Evolutionary conservation across 2,329 filamentous ascomycete genomes (phyloP).

Genomic region (Aspergillus flavus): DNA sequence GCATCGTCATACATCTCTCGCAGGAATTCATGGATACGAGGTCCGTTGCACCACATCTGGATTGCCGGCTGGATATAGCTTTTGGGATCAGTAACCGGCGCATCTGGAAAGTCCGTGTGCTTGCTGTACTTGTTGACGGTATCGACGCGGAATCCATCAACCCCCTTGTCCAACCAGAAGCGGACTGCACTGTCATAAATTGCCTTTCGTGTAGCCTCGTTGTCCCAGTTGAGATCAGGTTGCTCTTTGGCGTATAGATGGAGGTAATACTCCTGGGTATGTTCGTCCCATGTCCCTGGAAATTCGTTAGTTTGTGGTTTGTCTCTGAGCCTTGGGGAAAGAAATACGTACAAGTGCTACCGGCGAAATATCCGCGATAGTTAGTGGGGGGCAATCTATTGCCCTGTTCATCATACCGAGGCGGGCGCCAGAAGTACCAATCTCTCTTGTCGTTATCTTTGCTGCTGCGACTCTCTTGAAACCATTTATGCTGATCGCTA

Average conservation of each 20-base stretch:
- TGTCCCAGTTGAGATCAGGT: constrained; percentile 80
- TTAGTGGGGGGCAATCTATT: constrained; percentile 69
- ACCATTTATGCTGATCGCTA: constrained; percentile 69
- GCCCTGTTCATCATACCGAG: constrained; percentile 55
- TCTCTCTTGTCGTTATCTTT: constrained; percentile 62
- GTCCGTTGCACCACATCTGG: constrained; percentile 67
- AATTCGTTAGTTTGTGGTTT: not conserved
- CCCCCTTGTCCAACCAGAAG: constrained; percentile 73
- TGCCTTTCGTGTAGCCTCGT: constrained; percentile 62
- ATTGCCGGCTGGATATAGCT: constrained; percentile 55
- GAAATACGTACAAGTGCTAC: constrained; percentile 53
- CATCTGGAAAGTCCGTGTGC: constrained; percentile 55
- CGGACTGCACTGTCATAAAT: constrained; percentile 69
- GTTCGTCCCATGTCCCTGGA: constrained; percentile 63
- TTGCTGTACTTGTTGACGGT: constrained; percentile 66
- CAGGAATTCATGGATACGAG: constrained; percentile 70
- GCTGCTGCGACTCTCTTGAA: constrained; percentile 62
- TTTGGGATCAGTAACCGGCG: constrained; percentile 54
- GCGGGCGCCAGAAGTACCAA: constrained; percentile 61
- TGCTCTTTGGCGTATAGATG: constrained; percentile 72
- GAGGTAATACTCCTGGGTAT: constrained; percentile 71
- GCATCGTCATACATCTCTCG: constrained; percentile 65
- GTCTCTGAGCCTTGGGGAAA: not conserved
- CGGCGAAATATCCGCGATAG: constrained; percentile 65
- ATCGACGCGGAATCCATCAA: constrained; percentile 71